These are phyloP conservation scores for Vanrija sp. DNA, from an alignment of 1,284 basidiomycete genomes.

Conservation along the genomic window DNA sequence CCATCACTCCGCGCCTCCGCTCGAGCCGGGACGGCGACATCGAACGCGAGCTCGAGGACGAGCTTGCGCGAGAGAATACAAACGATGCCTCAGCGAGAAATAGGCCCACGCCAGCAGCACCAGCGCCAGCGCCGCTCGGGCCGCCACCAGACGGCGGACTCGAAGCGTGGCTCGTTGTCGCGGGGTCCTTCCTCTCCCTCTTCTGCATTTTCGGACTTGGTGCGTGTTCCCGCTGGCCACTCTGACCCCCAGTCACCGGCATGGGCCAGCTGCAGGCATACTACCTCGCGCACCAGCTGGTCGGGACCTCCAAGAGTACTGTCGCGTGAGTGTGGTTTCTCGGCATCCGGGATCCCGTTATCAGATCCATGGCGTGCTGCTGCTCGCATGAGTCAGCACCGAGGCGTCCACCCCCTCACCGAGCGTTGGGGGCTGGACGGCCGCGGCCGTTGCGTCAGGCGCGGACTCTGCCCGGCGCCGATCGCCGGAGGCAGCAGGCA, in stretches of 20 bases:
- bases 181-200: constrained; percentile 33
- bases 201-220: constrained; percentile 45
- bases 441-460: too few relatives aligned
- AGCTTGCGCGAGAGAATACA: too few relatives aligned
- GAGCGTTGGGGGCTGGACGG: background rate
- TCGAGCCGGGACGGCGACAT: background rate
- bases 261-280: constrained; percentile 24
- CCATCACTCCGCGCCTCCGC: background rate
- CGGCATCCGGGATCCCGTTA: background rate
- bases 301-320: constrained; percentile 11
- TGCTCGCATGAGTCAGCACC: background rate
- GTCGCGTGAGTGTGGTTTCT: constrained; percentile 11
- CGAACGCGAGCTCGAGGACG: background rate
- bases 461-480: background rate
- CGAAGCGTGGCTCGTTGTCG: constrained; percentile 15
- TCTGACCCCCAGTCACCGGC: constrained; percentile 12
- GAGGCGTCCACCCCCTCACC: too few relatives aligned
- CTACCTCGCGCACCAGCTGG: constrained; percentile 22
- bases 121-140: background rate
- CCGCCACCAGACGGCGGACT: constrained; percentile 18
- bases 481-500: too few relatives aligned
- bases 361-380: background rate
- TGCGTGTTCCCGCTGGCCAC: constrained; percentile 1
- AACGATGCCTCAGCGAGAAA: too few relatives aligned
- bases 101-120: too few relatives aligned